These are phyloP conservation scores for Echeveria elegans DNA, from an alignment of 164 flowering plant genomes.

Conservation along the genomic window DNA sequence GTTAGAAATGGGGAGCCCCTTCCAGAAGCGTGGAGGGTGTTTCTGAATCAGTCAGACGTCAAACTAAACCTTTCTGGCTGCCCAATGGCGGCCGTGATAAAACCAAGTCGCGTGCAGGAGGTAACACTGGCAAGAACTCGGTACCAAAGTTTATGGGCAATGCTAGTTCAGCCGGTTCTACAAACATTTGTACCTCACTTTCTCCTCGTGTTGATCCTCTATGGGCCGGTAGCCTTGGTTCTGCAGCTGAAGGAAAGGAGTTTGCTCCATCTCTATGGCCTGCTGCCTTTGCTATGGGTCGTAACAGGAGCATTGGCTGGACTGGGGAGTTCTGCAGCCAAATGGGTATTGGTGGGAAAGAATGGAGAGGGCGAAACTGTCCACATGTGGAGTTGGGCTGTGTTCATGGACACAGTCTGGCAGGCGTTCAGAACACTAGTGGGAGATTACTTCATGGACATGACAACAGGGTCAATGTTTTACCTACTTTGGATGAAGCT, in stretches of 20 bases:
- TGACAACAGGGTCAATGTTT: slow-evolving; percentile 43
- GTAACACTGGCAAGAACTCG: slow-evolving; percentile 46
- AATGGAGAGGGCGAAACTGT: slow-evolving; percentile 44
- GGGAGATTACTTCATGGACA: slow-evolving; percentile 73
- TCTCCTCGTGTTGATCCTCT: slow-evolving; percentile 41
- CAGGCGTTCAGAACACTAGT: slow-evolving; percentile 57
- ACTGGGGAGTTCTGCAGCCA: slow-evolving; percentile 36
- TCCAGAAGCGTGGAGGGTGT: slow-evolving; percentile 57
- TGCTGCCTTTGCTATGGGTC: slow-evolving; percentile 51
- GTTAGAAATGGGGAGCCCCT: slow-evolving; percentile 47
- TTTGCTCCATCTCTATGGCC: slow-evolving; percentile 29
- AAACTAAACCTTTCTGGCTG: slow-evolving; percentile 69
- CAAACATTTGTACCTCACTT: slow-evolving; percentile 55
- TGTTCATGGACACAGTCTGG: slow-evolving; percentile 64
- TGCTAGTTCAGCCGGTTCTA: slow-evolving; percentile 45
- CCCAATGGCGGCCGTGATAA: slow-evolving; percentile 46
- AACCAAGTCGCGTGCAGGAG: slow-evolving; percentile 14
- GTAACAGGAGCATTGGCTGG: slow-evolving; percentile 41
- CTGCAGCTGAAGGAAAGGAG: slow-evolving; percentile 25
- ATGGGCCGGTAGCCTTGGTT: slow-evolving; percentile 30
- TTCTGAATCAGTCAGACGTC: slow-evolving; percentile 59
- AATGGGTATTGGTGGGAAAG: slow-evolving; percentile 57
- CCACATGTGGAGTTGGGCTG: slow-evolving; percentile 44
- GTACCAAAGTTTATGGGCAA: slow-evolving; percentile 41
- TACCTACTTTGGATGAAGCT: slow-evolving; percentile 56